phyloP scores from a whole-genome alignment of 1,284 basidiomycete genomes.

The Polyporus tsugae region DNA sequence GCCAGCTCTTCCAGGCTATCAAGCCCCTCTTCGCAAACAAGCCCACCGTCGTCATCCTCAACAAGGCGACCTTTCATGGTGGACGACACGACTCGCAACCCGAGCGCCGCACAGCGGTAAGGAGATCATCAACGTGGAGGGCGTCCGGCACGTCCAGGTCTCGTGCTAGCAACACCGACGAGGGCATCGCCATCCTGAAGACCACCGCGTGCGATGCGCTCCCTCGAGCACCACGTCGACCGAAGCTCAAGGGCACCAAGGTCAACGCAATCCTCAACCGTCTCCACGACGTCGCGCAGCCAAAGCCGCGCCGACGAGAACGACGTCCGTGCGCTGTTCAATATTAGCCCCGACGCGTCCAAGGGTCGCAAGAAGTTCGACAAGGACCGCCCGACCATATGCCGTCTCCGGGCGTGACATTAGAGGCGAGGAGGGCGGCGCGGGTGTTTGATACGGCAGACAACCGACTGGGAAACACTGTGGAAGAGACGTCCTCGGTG shows the following conservation, averaged over 20 bases:
- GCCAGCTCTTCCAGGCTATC: conserved; percentile 97
- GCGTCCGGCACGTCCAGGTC: conserved; percentile 83
- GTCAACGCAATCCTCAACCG: conserved; percentile 92
- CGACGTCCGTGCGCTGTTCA: conserved; percentile 81
- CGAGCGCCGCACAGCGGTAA: conserved; percentile 84
- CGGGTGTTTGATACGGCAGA: conserved; percentile 53
- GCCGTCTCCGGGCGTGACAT: conserved; percentile 78
- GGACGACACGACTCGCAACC: conserved; percentile 80
- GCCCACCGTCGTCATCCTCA: conserved; percentile 91
- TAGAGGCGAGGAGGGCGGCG: conserved; percentile 86
- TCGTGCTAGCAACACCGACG: conserved; percentile 95
- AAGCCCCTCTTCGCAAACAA: conserved; percentile 95
- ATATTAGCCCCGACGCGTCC: conserved; percentile 87
- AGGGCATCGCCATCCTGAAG: conserved; percentile 95
- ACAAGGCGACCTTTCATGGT: conserved; percentile 93
- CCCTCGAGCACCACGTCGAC: conserved; percentile 92
- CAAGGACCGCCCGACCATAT: conserved; percentile 82
- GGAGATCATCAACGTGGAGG: conserved; percentile 81
- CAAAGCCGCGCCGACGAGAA: conserved; percentile 90
- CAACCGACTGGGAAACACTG: not conserved
- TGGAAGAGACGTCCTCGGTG: conserved; percentile 4
- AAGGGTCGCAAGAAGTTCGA: conserved; percentile 86
- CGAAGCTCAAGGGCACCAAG: conserved; percentile 92
- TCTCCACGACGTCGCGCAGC: conserved; percentile 93
- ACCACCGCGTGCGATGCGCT: conserved; percentile 93